Conservation (phyloP, 2,329 filamentous ascomycete genomes). For the Cladosporium sp. region DNA sequence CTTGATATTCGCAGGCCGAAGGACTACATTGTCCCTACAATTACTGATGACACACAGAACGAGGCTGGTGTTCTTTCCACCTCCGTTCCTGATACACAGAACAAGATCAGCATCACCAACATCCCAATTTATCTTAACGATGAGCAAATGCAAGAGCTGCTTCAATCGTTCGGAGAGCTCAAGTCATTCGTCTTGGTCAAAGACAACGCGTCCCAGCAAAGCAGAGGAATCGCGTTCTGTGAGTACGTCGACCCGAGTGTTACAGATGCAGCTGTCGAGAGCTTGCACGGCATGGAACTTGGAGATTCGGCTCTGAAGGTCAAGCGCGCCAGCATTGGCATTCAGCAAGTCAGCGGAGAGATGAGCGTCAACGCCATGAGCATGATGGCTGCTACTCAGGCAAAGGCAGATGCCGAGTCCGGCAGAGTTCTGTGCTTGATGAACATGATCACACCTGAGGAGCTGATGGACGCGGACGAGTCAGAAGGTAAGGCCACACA, state of each 20-base stretch:
- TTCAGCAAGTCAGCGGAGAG: constrained; percentile 90
- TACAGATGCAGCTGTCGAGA: constrained; percentile 84
- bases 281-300: constrained; percentile 88
- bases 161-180: constrained; percentile 86
- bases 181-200: constrained; percentile 90
- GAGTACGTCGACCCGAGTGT: constrained; percentile 76
- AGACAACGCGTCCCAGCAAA: constrained; percentile 74
- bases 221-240: constrained; percentile 88
- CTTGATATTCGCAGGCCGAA: constrained; percentile 82
- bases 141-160: constrained; percentile 84
- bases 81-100: constrained; percentile 82
- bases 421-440: constrained; percentile 85
- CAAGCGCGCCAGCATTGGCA: constrained; percentile 82
- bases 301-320: constrained; percentile 84
- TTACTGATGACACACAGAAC: constrained; percentile 67
- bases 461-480: constrained; percentile 88
- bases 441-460: constrained; percentile 97
- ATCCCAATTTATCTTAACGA: constrained; percentile 84
- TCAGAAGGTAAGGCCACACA: constrained; percentile 9
- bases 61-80: constrained; percentile 74
- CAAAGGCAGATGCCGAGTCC: constrained; percentile 70
- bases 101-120: constrained; percentile 92
- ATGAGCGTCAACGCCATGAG: constrained; percentile 98
- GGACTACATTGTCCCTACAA: constrained; percentile 90
- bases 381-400: constrained; percentile 82